These are phyloP conservation scores for Teratosphaeria destructans DNA, from an alignment of 2,329 filamentous ascomycete genomes.

Conservation along the genomic window DNA sequence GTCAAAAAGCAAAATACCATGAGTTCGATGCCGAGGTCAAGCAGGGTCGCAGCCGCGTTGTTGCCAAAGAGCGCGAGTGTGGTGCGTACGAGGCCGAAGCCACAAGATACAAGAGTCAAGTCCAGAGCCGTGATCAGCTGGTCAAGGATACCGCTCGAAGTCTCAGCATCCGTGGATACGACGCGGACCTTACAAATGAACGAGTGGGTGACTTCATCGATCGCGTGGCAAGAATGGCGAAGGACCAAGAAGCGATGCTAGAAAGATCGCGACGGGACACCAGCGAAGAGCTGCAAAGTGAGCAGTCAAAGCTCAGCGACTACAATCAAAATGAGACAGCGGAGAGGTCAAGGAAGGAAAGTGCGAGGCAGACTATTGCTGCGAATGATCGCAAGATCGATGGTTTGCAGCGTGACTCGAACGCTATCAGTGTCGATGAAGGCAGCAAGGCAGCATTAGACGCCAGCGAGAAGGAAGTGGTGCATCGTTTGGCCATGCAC, in stretches of 20 bases:
- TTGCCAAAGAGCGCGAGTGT: constrained; percentile 47
- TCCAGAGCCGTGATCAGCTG: constrained; percentile 59
- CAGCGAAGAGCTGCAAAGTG: constrained; percentile 60
- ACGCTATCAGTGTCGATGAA: constrained; percentile 74
- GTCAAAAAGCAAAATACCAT: constrained; percentile 53
- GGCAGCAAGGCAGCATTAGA: constrained; percentile 70
- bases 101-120: constrained; percentile 72
- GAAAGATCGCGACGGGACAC: constrained; percentile 66
- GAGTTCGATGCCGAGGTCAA: constrained; percentile 48
- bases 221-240: constrained; percentile 61
- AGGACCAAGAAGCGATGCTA: constrained; percentile 68
- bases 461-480: constrained; percentile 59
- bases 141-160: constrained; percentile 66
- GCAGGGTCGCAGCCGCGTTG: constrained; percentile 31
- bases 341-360: constrained; percentile 62
- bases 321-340: constrained; percentile 65
- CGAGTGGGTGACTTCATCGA: constrained; percentile 69
- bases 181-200: constrained; percentile 63
- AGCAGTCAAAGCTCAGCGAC: constrained; percentile 60
- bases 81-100: constrained; percentile 80
- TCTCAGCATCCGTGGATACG: constrained; percentile 76
- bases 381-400: constrained; percentile 61
- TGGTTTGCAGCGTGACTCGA: constrained; percentile 56
- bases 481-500: constrained; percentile 49
- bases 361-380: constrained; percentile 60